Conservation (phyloP, 78 protist species). For the Protostelium mycophagum region DNA sequence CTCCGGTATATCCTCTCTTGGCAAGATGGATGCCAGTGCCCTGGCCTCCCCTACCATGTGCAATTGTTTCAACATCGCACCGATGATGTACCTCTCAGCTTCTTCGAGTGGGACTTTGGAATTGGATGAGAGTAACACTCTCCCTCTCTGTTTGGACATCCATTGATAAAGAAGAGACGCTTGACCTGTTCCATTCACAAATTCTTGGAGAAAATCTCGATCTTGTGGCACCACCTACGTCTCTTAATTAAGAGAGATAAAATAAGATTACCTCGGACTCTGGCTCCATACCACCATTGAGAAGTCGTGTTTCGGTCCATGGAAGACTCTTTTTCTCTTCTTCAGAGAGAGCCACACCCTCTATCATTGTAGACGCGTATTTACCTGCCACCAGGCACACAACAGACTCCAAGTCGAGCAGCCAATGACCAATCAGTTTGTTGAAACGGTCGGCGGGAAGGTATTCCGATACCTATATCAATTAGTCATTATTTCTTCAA, state of each 20-base stretch:
- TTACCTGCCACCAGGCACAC: not conserved
- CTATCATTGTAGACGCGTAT: not conserved
- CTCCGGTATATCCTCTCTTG: not conserved
- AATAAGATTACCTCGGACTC: not conserved
- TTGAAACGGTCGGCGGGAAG: not conserved
- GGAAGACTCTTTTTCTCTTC: not conserved
- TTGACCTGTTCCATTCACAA: not conserved
- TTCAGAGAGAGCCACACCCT: not conserved
- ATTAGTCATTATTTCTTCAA: not conserved
- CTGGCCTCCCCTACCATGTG: not conserved
- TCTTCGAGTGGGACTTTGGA: not conserved
- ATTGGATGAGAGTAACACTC: not conserved
- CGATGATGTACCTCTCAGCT: not conserved
- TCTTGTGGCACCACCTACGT: not conserved
- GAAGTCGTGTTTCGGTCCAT: not conserved
- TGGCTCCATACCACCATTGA: slow-evolving; percentile 6
- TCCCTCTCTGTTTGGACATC: slow-evolving; percentile 1
- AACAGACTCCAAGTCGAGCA: slow-evolving; percentile 3
- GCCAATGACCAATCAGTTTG: slow-evolving; percentile 1
- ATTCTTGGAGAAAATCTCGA: not conserved
- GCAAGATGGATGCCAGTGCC: not conserved
- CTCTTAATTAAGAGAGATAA: too few relatives aligned
- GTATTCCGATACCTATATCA: not conserved
- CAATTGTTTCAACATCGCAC: not conserved
- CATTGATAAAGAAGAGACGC: not conserved